Evolutionary conservation across 805 yeast species (phyloP), one percentile per base, ranked within the genome.

Genomic region (Soucietia sequanensis): DNA sequence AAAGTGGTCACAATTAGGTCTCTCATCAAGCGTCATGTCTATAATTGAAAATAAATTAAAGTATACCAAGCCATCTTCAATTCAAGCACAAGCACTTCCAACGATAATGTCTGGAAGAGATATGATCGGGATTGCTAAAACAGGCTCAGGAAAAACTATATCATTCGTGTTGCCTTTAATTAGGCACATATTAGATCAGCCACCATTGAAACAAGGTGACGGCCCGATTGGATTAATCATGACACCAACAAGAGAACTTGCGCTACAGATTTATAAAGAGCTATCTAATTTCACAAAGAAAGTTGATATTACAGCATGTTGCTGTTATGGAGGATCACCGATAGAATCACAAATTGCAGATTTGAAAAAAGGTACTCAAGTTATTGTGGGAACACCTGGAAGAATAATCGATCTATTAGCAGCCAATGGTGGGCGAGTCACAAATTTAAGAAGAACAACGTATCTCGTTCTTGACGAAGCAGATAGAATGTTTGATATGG

Each of bases 61-160:
- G 6, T 90, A 77, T 52, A 65, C 58, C 0, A 52, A 61, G 2
- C 96, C 98, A 1, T 86, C 97, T 0, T 77, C 96, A 0, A 88
- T 93, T 35, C 99, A 93, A 57, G 72, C 89, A 0, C 96, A 89
- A 50, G 89, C 96, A 0, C 69, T 90, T 15, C 98, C 99, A 0
- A 84, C 89, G 0, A 78, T 89, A 14, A 85, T 91, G 95, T 69
- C 81, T 2, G 98, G 98, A 1, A 61, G 84, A 31, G 98, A 93
- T 61, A 77, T 91, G 6, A 83, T 93, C 30, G 97, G 96, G 5
- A 83, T 93, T 14, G 98, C 99, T 0, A 88, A 89, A 44, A 93
- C 99, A 0, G 99, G 99, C 0, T 86, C 96, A 0, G 99, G 99
- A 3, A 93, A 93, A 54, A 93, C 99, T 0, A 70, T 91, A 47